Conservation (phyloP, 2,329 filamentous ascomycete genomes). For the Clarireedia hainanense region DNA sequence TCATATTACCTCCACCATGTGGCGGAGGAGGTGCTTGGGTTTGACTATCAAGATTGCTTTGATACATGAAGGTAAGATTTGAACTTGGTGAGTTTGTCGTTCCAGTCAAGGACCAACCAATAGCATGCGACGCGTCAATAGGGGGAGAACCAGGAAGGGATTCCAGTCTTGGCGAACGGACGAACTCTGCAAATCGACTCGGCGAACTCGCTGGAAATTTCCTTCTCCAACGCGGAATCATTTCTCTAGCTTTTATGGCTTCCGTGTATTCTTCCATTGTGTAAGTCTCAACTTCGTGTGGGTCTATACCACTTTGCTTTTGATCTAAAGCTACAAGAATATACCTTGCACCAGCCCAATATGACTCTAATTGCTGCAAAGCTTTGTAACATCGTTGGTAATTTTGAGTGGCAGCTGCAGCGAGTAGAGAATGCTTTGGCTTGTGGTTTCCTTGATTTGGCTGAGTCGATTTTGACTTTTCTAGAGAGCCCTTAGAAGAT, state of each 20-base stretch:
- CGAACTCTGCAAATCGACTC: constrained; percentile 20
- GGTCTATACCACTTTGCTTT: constrained; percentile 81
- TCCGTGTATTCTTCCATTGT: constrained; percentile 62
- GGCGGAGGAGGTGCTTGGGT: no score
- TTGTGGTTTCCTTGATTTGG: constrained; percentile 24
- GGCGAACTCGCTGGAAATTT: constrained; percentile 21
- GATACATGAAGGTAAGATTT: constrained; percentile 72
- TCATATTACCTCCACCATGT: constrained; percentile 45
- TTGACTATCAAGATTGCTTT: constrained; percentile 8
- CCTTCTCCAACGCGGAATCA: constrained; percentile 32
- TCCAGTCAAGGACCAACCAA: constrained; percentile 83
- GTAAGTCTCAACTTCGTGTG: constrained; percentile 42
- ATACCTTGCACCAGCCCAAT: constrained; percentile 83
- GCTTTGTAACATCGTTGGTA: constrained; percentile 84
- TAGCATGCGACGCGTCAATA: constrained; percentile 45
- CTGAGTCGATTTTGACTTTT: constrained; percentile 15
- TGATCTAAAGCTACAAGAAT: constrained; percentile 82
- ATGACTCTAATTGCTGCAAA: constrained; percentile 69
- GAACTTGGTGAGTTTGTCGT: constrained; percentile 80
- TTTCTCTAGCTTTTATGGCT: constrained; percentile 51
- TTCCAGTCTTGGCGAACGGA: constrained; percentile 38
- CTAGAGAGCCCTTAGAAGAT: neutral
- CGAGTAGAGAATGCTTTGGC: constrained; percentile 64
- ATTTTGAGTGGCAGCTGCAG: constrained; percentile 76
- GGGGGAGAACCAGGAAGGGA: constrained; percentile 34